Conservation (phyloP, 176 grass and related monocot species). For the Musa schizocarpa region DNA sequence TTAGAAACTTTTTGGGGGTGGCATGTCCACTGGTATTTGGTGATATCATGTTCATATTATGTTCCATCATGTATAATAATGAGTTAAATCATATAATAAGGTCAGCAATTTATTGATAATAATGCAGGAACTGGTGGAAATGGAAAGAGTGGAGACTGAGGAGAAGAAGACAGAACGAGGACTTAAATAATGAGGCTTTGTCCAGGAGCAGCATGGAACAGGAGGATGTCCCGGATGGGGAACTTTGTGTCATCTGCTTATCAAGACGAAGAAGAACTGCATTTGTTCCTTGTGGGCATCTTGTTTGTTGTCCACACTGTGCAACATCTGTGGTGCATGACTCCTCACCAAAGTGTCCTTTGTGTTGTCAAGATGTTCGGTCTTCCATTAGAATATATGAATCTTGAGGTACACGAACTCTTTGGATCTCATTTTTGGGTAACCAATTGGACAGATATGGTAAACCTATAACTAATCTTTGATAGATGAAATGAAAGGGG, state of each 20-base stretch:
- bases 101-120: neutral
- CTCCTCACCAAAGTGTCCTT: constrained; percentile 49
- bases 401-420: constrained; percentile 49
- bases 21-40: neutral
- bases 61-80: neutral
- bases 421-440: neutral
- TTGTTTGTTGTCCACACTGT: constrained; percentile 74
- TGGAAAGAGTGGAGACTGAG: constrained; percentile 39
- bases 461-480: too few species aligned
- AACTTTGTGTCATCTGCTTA: constrained; percentile 88
- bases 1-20: neutral
- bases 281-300: constrained; percentile 94
- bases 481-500: too few species aligned
- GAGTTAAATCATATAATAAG: neutral
- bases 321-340: constrained; percentile 43
- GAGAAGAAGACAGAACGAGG: constrained; percentile 34
- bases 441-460: neutral
- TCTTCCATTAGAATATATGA: constrained; percentile 70
- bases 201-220: neutral
- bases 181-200: constrained; percentile 31
- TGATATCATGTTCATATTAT: neutral
- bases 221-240: constrained; percentile 34
- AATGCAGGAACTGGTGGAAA: constrained; percentile 53
- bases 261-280: constrained; percentile 54
- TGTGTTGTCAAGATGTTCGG: constrained; percentile 64